A percentile compares a stretch with the other conserved stretches of the same genome.
Evolutionary conservation across 2,329 filamentous ascomycete species (phyloP).

Genomic region (Polytolypa hystricis): DNA sequence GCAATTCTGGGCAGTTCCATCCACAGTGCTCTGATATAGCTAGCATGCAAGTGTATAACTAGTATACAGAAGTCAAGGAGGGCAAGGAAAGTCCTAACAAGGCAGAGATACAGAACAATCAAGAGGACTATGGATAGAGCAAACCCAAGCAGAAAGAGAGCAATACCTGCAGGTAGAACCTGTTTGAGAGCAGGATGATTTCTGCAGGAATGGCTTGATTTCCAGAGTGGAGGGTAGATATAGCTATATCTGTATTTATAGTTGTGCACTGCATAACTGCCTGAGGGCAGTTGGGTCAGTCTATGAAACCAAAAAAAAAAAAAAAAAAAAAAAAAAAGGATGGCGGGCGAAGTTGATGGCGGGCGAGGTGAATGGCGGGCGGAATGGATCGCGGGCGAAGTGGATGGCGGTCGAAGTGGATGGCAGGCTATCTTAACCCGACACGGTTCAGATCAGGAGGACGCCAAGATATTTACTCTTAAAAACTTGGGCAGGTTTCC

Average conservation of each 20-base stretch:
- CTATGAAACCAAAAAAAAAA: neutral
- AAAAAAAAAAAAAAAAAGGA: no score
- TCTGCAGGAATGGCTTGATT: constrained; percentile 1
- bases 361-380: no score
- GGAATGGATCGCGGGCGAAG: no score
- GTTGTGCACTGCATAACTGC: constrained; percentile 12
- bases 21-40: constrained; percentile 14
- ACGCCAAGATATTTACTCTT: no score
- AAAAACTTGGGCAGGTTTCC: no score
- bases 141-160: constrained; percentile 4
- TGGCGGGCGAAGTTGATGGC: no score
- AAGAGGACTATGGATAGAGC: constrained; percentile 12
- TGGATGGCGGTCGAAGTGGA: no score
- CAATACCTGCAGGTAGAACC: neutral
- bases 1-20: constrained; percentile 18
- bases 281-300: no score
- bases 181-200: neutral
- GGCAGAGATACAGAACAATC: constrained; percentile 19
- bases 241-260: constrained; percentile 10
- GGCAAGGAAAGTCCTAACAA: constrained; percentile 11
- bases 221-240: constrained; percentile 6
- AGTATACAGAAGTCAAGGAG: constrained; percentile 20
- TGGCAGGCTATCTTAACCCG: no score
- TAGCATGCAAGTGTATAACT: constrained; percentile 9
- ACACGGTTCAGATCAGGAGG: no score